phyloP scores from a whole-genome alignment of 2,329 filamentous ascomycete species.

The Trichoderma asperellum region DNA sequence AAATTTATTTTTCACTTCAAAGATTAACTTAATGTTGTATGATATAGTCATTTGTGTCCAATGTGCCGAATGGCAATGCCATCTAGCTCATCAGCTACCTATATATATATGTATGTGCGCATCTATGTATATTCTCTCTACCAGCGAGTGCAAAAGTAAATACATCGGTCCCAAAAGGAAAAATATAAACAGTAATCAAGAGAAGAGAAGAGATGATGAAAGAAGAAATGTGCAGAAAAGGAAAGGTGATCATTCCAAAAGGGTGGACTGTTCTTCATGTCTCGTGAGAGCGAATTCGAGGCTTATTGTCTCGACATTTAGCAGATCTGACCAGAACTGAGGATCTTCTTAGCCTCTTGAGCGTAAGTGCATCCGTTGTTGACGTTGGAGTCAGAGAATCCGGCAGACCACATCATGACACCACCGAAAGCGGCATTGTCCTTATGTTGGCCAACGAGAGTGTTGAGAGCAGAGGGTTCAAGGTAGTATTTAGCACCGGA shows the following conservation, averaged over 20 bases:
- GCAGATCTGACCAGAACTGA: conserved; percentile 26
- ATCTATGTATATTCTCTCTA: neutral
- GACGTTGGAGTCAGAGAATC: conserved; percentile 29
- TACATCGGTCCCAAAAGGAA: neutral
- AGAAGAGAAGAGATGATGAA: neutral
- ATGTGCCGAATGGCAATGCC: neutral
- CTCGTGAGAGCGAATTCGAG: neutral
- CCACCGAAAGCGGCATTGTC: conserved; percentile 41
- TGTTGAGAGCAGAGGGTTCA: conserved; percentile 39
- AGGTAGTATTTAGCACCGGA: conserved; percentile 43
- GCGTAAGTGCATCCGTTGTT: conserved; percentile 31
- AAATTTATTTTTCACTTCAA: neutral
- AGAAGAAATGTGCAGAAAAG: neutral
- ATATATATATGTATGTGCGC: neutral
- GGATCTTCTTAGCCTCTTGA: conserved; percentile 30
- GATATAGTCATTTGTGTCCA: neutral
- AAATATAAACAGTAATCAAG: neutral
- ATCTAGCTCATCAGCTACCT: neutral
- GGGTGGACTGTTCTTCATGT: neutral
- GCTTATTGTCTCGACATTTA: neutral
- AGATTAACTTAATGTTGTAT: neutral
- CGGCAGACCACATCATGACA: conserved; percentile 33
- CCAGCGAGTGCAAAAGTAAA: neutral
- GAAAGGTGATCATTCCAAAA: neutral
- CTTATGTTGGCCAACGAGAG: conserved; percentile 39